Base-by-base conservation (phyloP, 202 grass and related monocot genomes). In the Setaria italica region DNA sequence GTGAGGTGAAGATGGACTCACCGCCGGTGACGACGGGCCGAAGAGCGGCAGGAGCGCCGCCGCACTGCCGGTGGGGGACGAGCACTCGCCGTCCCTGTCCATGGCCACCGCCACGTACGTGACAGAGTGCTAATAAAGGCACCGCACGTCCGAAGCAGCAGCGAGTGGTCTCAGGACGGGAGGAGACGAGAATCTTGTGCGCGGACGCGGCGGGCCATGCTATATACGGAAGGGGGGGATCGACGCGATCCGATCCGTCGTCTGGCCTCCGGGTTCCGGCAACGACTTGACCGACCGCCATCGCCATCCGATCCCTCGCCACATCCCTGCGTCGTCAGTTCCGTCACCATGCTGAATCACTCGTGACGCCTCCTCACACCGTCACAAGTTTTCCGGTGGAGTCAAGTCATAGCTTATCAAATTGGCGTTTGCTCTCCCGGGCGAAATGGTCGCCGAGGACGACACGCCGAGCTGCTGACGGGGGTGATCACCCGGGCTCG, bases 11-110 rank as follows among this genome's bases (percentile, higher is more conserved):
- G 47, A 15, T 56, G 21, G 39, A 55, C 25, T 0, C 16, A 78
- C 79, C 4, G 45, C 75, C 83, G 13, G 7, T 2, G 88, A 65
- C 1, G 88, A 71, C 0, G 19, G 35, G 30, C 51, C 63, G 70
- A 84, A 84, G 63, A 84, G 76, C 7, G 46, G 81, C 25, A 81
- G 76, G 16, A 87, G 81, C 0, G 69, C 80, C 0, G 35, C 8
- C 29, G 21, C 37, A 17, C 72, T 16, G 25, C 11, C 39, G 39
- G 19, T 11, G 49, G 67, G 84, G 14, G 66, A 72, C 45, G 88
- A 77, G 42, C 74, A 70, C 70, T 58, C 48, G 76, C 60, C 82
- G 64, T 77, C 12, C 45, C 54, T 7, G 75, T 87, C 67, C 88
- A 87, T 90, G 75, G 37, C 63, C 2, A 6, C 70, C 2, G 0